Conservation (phyloP, 257 asterid genomes). For the Fraxinus pennsylvanica region DNA sequence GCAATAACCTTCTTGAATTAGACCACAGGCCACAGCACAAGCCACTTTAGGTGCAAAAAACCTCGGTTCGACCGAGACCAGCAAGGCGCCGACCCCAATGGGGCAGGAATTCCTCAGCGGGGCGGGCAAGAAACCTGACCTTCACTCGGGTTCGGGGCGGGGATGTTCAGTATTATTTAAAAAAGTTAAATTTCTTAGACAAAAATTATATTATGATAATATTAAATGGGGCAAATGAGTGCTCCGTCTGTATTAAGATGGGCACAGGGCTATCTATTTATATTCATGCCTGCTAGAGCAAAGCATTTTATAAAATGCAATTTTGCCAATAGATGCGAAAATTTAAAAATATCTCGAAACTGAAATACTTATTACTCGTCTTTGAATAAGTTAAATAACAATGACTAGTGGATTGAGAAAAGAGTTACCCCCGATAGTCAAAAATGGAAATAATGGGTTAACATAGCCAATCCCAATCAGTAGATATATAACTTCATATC, state of each 20-base stretch:
- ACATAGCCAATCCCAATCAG: not conserved
- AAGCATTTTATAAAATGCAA: not conserved
- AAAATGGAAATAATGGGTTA: not conserved
- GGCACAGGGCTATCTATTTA: not conserved
- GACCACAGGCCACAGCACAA: conserved; percentile 13
- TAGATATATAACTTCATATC: not conserved
- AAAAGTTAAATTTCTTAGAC: too few species aligned
- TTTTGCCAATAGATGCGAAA: not conserved
- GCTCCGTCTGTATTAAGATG: too few species aligned
- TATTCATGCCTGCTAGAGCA: not conserved
- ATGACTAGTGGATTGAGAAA: not conserved
- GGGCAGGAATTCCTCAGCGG: too few species aligned
- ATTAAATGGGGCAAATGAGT: too few species aligned
- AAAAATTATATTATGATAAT: too few species aligned
- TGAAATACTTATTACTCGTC: not conserved
- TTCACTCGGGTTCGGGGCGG: too few species aligned
- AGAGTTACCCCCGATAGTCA: not conserved
- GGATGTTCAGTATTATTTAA: too few species aligned
- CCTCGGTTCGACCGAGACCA: too few species aligned
- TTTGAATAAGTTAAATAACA: not conserved
- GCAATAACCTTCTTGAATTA: conserved; percentile 1
- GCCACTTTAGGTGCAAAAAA: not conserved
- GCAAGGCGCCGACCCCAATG: too few species aligned
- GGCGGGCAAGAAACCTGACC: too few species aligned
- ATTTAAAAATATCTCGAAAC: not conserved